Evolutionary conservation across 176 grass and related monocot genomes (phyloP).

Genomic region (Dendrocalamus sinicus): DNA sequence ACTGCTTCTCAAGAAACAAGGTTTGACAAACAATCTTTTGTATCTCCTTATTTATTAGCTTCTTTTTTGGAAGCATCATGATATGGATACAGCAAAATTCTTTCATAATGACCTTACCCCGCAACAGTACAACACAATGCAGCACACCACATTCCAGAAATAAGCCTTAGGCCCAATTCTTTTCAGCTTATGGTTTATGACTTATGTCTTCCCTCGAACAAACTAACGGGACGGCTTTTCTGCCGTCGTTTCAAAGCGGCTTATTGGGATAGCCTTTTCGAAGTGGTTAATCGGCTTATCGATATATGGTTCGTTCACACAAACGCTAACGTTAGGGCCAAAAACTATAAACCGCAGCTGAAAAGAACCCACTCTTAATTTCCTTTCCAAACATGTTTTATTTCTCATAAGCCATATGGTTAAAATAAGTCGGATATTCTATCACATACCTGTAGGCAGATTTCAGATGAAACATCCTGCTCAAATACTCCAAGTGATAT

Average conservation of each 20-base stretch:
- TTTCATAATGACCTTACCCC: not conserved
- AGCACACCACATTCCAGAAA: constrained; percentile 6
- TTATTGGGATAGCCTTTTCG: no score
- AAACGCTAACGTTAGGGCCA: no score
- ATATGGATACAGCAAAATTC: constrained; percentile 14
- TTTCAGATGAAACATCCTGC: constrained; percentile 98
- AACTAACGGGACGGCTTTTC: no score
- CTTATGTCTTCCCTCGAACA: no score
- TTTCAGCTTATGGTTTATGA: no score
- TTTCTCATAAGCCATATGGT: constrained; percentile 26
- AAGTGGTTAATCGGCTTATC: no score
- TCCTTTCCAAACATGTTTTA: constrained; percentile 22
- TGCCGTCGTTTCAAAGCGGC: no score
- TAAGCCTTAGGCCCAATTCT: not conserved
- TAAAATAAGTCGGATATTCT: constrained; percentile 24
- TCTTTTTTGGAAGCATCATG: not conserved
- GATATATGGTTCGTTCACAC: no score
- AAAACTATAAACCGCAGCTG: no score
- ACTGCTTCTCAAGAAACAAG: constrained; percentile 24
- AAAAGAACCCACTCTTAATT: not conserved
- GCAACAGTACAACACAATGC: not conserved
- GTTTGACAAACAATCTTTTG: constrained; percentile 6
- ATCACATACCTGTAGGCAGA: constrained; percentile 88
- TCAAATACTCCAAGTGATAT: constrained; percentile 98
- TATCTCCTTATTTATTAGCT: constrained; percentile 12